Evolutionary conservation across 2,329 filamentous ascomycete genomes (phyloP).

Genomic region (Teratosphaeria gauchensis): DNA sequence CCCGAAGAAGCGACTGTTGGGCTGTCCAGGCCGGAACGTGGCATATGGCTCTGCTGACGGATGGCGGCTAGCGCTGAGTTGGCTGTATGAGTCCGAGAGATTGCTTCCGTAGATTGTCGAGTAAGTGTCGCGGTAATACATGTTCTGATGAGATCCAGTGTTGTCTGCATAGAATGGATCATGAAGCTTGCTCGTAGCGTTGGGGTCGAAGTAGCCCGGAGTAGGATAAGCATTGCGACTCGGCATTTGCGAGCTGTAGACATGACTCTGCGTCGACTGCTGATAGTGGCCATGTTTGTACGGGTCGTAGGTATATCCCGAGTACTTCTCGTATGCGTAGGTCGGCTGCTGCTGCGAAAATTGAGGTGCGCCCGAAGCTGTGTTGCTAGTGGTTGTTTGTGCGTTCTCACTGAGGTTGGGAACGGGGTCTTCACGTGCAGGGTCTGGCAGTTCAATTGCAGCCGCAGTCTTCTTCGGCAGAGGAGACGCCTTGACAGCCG

Average conservation of each 20-base stretch:
- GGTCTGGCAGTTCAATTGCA: not conserved
- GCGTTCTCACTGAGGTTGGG: not conserved
- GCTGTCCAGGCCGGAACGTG: not conserved
- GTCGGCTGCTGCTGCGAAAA: not conserved
- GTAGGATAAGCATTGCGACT: not conserved
- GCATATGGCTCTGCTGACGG: not conserved
- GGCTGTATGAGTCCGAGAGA: not conserved
- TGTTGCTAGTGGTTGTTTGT: not conserved
- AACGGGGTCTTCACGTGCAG: not conserved
- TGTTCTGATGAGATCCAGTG: not conserved
- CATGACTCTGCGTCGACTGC: not conserved
- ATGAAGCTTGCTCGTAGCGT: not conserved
- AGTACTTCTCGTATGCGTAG: not conserved
- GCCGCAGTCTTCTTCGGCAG: not conserved
- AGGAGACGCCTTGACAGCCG: constrained; percentile 2
- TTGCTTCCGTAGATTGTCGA: not conserved
- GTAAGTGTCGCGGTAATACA: not conserved
- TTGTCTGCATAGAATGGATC: constrained; percentile 4
- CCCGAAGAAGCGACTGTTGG: not conserved
- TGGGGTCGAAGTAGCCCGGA: not conserved
- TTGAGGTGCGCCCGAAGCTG: not conserved
- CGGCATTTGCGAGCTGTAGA: not conserved
- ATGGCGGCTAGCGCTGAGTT: not conserved
- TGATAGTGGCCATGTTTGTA: not conserved
- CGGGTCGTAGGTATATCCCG: not conserved